Evolutionary conservation across 352 stramenopile genomes (phyloP), one percentile per base, ranked within the genome.

Genomic region (Phytophthora tentaculata): DNA sequence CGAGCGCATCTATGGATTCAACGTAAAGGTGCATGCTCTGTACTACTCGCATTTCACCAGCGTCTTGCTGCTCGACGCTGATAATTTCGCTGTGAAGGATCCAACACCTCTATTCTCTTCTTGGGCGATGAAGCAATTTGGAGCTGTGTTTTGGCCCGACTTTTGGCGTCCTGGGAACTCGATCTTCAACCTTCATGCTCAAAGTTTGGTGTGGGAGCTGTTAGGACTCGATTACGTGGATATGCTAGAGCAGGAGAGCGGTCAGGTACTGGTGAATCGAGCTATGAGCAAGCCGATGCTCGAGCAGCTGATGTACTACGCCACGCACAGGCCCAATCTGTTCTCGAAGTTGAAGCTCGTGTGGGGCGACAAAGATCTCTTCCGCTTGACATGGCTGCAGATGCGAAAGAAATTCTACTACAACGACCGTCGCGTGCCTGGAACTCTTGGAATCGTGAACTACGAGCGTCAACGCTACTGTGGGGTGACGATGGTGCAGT

Each of bases 101-200:
- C 79, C 79, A 22, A 81, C 79, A n/a, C 65, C 65, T 9, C 51
- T 88, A 16, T 88, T 88, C 22, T 50, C 64, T 6, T 74, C 73
- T 2, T 28, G 43, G 13, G 45, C 45, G 19, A 77, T 84, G 65
- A 65, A 71, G 44, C 49, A 54, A 5, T 66, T 70, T 23, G 76
- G 76, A 8, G 79, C 77, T 10, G 67, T 84, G 3, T 88, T 88
- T 53, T 88, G 77, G 77, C 79, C 75, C 0, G 77, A 85, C 51
- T 83, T 81, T 39, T 85, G 77, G 77, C 67, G 71, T 39, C 77
- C 74, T 19, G 73, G 61, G 24, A 84, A 88, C 55, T 80, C 74
- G 2, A 86, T 86, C 43, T 88, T 88, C 66, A 87, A 87, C 20
- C 68, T 88, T 19, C 79, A 88, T 54, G 77, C 71, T n/a, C 74